Base-by-base conservation (phyloP, 139 green algal genomes). In the Chlamydomonas schloesseri region DNA sequence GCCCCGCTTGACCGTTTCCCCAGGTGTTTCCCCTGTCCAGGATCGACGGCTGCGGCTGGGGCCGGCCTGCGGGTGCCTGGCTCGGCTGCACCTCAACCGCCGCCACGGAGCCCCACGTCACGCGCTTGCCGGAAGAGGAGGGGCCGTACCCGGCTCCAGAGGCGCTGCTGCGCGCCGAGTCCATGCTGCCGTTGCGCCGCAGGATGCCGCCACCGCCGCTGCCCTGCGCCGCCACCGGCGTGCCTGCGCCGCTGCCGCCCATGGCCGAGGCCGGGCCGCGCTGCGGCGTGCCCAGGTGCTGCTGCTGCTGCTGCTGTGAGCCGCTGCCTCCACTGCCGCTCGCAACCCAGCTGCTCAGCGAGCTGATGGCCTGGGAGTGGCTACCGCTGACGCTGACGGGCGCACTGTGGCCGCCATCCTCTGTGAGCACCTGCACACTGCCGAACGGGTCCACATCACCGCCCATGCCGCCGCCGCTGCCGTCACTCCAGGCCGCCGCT, bases 151-250 rank as follows among this genome's bases (percentile, higher is more conserved):
- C 62, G 20, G 62, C 24, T 13, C 68, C 68, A 13, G 60, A 62
- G 26, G 60, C 62, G 14, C 20, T 8, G 64, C 79, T 76, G 46
- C 79, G 65, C 3, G 55, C 37, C 3, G 79, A 85, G 20, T 85
- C 79, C 8, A 69, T 46, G 64, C 79, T 85, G 28, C 60, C 60
- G 31, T 67, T 23, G 21, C 79, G 79, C 10, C 79, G 65, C 65
- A 85, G 67, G 33, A 85, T 85, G 67, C 79, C 79, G 21, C 33
- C 68, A 28, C 42, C 37, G 67, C 79, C 79, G 21, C 33, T 33
- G 36, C 42, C 37, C 62, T 0, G 17, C n/a, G 18, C 33, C 31
- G 28, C 34, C 42, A 50, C 36, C 13, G 75, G 57, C 23, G 75
- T 65, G 11, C 17, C 31, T 3, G 10, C 23, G 33, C 57, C 58